Percentiles rank a stretch among this genome's conserved stretches.
Evolutionary conservation across 495 filamentous ascomycete species (phyloP).

Genomic region (Hypomontagnella submonticulosa): DNA sequence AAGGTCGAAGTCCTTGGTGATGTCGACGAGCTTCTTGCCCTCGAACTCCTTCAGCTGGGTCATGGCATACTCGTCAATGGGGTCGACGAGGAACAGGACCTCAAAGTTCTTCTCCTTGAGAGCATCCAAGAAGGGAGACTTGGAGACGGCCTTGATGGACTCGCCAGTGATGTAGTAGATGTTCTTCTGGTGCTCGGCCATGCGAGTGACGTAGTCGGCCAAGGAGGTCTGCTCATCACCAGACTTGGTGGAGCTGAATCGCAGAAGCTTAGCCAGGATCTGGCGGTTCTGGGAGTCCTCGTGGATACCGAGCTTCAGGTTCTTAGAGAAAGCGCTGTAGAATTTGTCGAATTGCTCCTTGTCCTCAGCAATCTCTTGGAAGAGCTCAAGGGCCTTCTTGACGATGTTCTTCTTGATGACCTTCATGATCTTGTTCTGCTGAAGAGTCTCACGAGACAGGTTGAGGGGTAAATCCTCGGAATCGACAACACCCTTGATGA

Average conservation of each 20-base stretch:
- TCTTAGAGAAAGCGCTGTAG: constrained; percentile 99
- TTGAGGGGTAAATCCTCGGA: constrained; percentile 99
- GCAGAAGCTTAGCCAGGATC: constrained; percentile 94
- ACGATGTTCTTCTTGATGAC: constrained; percentile 99
- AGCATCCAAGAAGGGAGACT: constrained; percentile 98
- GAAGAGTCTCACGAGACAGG: constrained; percentile 98
- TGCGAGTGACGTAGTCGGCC: constrained; percentile 95
- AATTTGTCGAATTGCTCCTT: constrained; percentile 99
- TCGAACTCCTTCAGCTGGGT: constrained; percentile 99
- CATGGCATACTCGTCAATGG: constrained; percentile 99
- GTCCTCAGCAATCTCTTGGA: constrained; percentile 98
- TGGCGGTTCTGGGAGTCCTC: constrained; percentile 98
- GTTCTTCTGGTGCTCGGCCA: constrained; percentile 99
- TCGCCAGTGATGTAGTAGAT: constrained; percentile 99
- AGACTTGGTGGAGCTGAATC: constrained; percentile 98
- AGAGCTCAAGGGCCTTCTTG: constrained; percentile 99
- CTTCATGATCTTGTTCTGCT: constrained; percentile 99
- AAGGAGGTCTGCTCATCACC: constrained; percentile 95
- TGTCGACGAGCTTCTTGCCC: constrained; percentile 99
- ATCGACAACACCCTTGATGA: constrained; percentile 99
- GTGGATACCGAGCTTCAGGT: constrained; percentile 99
- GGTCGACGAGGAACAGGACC: constrained; percentile 98
- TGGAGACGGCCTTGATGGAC: constrained; percentile 95
- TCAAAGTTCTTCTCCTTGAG: constrained; percentile 99
- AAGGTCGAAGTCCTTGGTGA: constrained; percentile 99